Evolutionary conservation across 495 filamentous ascomycete genomes (phyloP), one percentile per base, ranked within the genome.

Genomic region (Diplogelasinospora grovesii): DNA sequence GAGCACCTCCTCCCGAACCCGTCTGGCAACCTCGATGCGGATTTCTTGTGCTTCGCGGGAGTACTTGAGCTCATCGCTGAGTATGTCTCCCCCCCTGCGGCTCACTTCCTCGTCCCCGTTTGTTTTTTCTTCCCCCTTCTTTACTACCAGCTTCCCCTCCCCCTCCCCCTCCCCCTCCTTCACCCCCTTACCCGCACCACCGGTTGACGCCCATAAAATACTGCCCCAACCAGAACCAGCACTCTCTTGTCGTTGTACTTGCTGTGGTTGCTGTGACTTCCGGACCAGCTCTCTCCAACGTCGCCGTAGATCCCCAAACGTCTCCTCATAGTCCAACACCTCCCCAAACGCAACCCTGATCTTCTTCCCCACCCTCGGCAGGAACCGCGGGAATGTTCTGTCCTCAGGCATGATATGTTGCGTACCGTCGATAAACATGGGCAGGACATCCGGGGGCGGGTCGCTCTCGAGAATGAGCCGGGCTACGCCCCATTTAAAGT

Each of bases 401-500:
- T 76, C 68, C 58, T 96, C 88, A 49, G 82, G 77, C 89, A 95
- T 95, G 48, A 90, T 63, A 23, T 81, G 55, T 39, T 96, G 82
- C 16, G 85, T 79, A 18, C 92, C 92, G 46, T 93, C 83, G 38
- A 96, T 78, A 72, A 89, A 98, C 60, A 98, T 86, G 6, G 92
- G 89, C n/a, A 98, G 69, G 0, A 98, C 68, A 39, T 86, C 82
- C 1, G 92, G 92, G 29, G 78, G 76, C 21, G 83, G 83, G 19
- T 86, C 84, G 33, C 82, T 68, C 59, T 98, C 92, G 8, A 98
- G 73, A 36, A 98, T 90, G 25, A 95, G 66, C 1, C 92, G 77
- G 4, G 89, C 83, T 5, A 96, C 68, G 5, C 92, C 92, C 92
- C 92, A 98, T 61, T 92, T 94, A 75, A 95, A 95, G 66, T 98